Evolutionary conservation across 257 asterid species (phyloP).

Genomic region (Linderniella brevidens): DNA sequence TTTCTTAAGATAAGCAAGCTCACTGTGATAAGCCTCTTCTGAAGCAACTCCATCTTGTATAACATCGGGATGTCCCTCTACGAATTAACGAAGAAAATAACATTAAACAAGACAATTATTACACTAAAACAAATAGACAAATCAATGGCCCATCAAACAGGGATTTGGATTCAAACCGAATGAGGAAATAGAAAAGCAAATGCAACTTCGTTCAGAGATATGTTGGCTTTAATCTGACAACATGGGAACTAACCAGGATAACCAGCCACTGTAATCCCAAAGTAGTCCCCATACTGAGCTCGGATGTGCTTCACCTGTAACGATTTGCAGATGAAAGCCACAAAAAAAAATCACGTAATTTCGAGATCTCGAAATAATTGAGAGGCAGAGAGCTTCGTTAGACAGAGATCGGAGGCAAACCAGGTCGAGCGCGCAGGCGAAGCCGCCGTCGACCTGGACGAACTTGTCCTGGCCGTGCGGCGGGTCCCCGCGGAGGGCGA

Average conservation of each 20-base stretch:
- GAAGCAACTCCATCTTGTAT: slow-evolving; percentile 62
- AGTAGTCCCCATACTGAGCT: slow-evolving; percentile 61
- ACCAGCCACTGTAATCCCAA: slow-evolving; percentile 97
- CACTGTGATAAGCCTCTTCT: slow-evolving; percentile 51
- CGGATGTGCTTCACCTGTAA: slow-evolving; percentile 80
- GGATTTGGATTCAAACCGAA: too few species aligned
- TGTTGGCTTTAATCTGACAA: not conserved
- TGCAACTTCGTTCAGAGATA: not conserved
- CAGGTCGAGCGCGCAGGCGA: slow-evolving; percentile 92
- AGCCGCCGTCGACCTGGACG: slow-evolving; percentile 92
- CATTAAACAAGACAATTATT: too few species aligned
- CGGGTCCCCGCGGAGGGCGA: slow-evolving; percentile 94
- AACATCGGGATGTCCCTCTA: slow-evolving; percentile 97
- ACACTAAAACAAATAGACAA: slow-evolving; percentile 1
- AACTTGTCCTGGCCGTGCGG: slow-evolving; percentile 98
- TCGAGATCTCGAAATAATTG: too few species aligned
- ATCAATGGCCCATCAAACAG: too few species aligned
- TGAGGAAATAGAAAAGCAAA: not conserved
- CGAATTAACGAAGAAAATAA: too few species aligned
- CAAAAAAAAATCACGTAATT: slow-evolving; percentile 3
- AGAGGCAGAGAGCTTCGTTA: not conserved
- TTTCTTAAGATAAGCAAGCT: slow-evolving; percentile 80
- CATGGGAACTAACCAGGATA: slow-evolving; percentile 55
- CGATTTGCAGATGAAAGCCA: slow-evolving; percentile 8
- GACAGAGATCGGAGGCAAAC: slow-evolving; percentile 21